phyloP scores from a whole-genome alignment of 768 basidiomycete species.

The Tulasnella sp. region DNA sequence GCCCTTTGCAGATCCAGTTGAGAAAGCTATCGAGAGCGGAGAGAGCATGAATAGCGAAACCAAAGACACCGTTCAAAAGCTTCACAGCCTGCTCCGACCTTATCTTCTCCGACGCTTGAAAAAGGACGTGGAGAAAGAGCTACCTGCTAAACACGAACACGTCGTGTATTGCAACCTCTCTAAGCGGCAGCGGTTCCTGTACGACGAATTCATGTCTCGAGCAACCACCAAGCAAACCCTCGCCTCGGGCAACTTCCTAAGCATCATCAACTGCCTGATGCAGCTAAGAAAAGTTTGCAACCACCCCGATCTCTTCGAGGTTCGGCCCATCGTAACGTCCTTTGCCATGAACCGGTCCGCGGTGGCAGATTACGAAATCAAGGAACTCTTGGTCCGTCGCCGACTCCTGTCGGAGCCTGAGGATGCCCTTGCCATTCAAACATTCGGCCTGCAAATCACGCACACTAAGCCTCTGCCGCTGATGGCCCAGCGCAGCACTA shows the following conservation, averaged over 20 bases:
- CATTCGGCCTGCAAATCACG: conserved; percentile 63
- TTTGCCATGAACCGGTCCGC: conserved; percentile 41
- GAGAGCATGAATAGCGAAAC: conserved; percentile 74
- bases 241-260: conserved; percentile 60
- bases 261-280: conserved; percentile 46
- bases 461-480: conserved; percentile 52
- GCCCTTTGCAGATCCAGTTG: conserved; percentile 69
- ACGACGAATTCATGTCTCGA: conserved; percentile 93
- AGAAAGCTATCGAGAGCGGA: conserved; percentile 88
- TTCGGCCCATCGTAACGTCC: conserved; percentile 44
- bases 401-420: conserved; percentile 37
- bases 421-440: conserved; percentile 42
- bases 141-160: conserved; percentile 77
- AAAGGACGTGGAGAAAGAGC: conserved; percentile 42
- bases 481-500: conserved; percentile 53
- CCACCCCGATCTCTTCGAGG: conserved; percentile 44
- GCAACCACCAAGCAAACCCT: conserved; percentile 78
- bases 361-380: conserved; percentile 40
- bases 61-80: conserved; percentile 74
- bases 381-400: conserved; percentile 39
- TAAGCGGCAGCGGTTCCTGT: conserved; percentile 89
- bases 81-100: conserved; percentile 47
- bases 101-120: conserved; percentile 43
- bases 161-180: conserved; percentile 83
- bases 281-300: conserved; percentile 45